Evolutionary conservation across 306 rosid species (phyloP).

Genomic region (Hippophae gyantsensis): DNA sequence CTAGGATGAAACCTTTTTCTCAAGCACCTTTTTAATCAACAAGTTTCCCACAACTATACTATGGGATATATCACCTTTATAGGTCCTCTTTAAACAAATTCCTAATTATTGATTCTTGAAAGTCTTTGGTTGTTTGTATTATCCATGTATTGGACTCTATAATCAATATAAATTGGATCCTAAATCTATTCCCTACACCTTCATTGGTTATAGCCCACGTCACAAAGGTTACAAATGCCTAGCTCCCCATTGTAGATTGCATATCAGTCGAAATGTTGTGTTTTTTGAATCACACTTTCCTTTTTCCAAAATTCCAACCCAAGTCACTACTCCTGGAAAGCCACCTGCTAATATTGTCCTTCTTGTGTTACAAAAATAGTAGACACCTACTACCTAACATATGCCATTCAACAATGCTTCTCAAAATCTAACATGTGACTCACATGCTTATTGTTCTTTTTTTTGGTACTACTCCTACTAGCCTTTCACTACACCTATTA

Average conservation of each 20-base stretch:
- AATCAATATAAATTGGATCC: background rate
- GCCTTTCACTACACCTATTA: no score
- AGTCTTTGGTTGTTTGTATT: background rate
- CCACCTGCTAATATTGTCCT: background rate
- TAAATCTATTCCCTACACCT: background rate
- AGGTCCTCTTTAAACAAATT: background rate
- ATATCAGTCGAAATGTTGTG: background rate
- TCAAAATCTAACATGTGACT: no score
- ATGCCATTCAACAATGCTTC: no score
- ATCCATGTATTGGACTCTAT: background rate
- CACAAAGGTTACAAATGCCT: background rate
- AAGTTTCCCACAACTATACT: background rate
- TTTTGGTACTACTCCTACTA: no score
- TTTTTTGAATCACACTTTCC: background rate
- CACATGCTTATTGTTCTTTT: no score
- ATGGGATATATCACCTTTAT: background rate
- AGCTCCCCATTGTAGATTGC: background rate
- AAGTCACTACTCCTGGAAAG: background rate
- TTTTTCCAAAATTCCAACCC: background rate
- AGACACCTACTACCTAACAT: no score
- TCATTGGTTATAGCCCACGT: background rate
- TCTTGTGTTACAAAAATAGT: background rate
- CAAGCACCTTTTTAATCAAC: no score
- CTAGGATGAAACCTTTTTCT: no score
- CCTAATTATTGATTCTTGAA: background rate